Conservation (phyloP, 441 rosid genomes). For the Adansonia grandidieri region DNA sequence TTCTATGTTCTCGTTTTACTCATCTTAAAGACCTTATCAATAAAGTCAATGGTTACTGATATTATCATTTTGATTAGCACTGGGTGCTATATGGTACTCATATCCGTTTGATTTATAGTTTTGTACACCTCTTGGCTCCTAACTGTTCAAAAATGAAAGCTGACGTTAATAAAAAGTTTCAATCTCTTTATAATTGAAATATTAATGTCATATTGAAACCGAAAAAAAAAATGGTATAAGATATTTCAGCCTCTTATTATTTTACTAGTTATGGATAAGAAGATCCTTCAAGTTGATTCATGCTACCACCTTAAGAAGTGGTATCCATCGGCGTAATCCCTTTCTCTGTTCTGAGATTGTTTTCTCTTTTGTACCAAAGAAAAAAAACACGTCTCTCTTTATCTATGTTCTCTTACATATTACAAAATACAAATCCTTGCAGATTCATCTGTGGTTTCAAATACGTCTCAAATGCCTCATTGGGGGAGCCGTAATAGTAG, state of each 20-base stretch:
- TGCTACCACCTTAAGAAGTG: too few species aligned
- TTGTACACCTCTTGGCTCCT: not conserved
- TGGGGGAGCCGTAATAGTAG: not conserved
- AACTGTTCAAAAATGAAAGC: not conserved
- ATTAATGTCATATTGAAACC: not conserved
- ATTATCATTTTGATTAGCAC: not conserved
- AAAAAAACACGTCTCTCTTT: not conserved
- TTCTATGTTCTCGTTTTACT: not conserved
- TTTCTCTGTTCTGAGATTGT: too few species aligned
- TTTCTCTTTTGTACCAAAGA: too few species aligned
- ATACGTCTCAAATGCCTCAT: not conserved
- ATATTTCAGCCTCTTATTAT: too few species aligned
- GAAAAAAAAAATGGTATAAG: too few species aligned
- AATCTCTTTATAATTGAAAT: not conserved
- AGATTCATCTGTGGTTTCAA: slow-evolving; percentile 10
- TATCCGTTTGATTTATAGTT: not conserved
- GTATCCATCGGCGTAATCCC: too few species aligned
- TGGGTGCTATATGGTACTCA: not conserved
- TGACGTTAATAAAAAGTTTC: not conserved
- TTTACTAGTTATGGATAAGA: too few species aligned
- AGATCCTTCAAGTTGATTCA: too few species aligned
- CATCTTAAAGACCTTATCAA: not conserved
- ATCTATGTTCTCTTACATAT: not conserved
- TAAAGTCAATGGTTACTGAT: not conserved
- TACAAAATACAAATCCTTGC: slow-evolving; percentile 1